These are phyloP conservation scores for Pseudocercospora pini-densiflorae DNA, from an alignment of 2,329 filamentous ascomycete genomes.

Conservation along the genomic window DNA sequence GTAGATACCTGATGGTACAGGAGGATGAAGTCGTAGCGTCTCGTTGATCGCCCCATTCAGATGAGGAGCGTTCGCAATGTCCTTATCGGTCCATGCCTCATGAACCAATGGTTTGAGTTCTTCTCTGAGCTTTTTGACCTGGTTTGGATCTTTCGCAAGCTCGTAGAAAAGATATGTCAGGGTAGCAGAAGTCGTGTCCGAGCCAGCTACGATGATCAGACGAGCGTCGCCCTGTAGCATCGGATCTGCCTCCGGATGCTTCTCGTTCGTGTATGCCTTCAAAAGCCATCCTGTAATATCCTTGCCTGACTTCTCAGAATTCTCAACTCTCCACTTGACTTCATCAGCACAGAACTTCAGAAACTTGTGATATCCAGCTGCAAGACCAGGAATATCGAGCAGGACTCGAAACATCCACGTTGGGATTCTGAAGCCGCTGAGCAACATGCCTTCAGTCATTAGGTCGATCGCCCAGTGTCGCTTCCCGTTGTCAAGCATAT, in stretches of 20 bases:
- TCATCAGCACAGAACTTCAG: conserved; percentile 43
- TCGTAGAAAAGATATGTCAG: conserved; percentile 49
- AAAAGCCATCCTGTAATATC: conserved; percentile 40
- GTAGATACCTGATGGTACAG: conserved; percentile 42
- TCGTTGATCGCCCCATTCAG: conserved; percentile 51
- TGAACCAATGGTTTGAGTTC: conserved; percentile 37
- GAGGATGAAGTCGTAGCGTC: conserved; percentile 46
- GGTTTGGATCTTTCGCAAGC: conserved; percentile 38
- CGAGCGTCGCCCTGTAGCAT: conserved; percentile 34
- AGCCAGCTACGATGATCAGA: conserved; percentile 45
- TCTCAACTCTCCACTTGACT: conserved; percentile 39
- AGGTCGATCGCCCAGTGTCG: conserved; percentile 44
- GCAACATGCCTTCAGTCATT: conserved; percentile 41
- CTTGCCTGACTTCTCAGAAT: conserved; percentile 21
- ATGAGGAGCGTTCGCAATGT: conserved; percentile 34
- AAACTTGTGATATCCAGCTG: conserved; percentile 41
- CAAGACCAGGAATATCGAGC: conserved; percentile 40
- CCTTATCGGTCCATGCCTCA: conserved; percentile 30
- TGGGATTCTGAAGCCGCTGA: conserved; percentile 32
- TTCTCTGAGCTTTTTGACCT: conserved; percentile 39
- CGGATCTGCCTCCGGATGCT: conserved; percentile 32
- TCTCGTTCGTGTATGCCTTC: conserved; percentile 33
- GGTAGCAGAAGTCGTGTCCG: conserved; percentile 49
- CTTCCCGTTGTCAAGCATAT: conserved; percentile 43
- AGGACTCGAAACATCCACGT: conserved; percentile 42